A percentile compares a stretch with the other conserved stretches of the same genome.
phyloP scores from a whole-genome alignment of 2,329 filamentous ascomycete genomes.

The Diatrype stigma region DNA sequence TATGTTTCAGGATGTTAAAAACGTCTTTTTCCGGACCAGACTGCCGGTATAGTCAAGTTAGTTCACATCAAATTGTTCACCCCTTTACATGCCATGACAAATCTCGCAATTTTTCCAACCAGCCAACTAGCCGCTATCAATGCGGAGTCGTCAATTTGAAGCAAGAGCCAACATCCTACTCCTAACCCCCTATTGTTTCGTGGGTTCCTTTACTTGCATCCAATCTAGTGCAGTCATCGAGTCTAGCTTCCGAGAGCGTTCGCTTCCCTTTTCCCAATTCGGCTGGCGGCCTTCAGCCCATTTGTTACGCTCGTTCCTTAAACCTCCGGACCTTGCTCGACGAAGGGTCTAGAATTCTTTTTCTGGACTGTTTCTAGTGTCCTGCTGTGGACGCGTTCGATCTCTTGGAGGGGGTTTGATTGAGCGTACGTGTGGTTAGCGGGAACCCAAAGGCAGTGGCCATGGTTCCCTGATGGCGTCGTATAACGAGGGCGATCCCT shows the following conservation, averaged over 20 bases:
- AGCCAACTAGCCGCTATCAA: background rate
- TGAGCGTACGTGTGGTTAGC: slow-evolving; percentile 2
- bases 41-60: background rate
- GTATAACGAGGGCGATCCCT: slow-evolving; percentile 10
- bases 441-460: slow-evolving; percentile 4
- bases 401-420: slow-evolving; percentile 6
- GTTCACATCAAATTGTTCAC: background rate
- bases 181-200: slow-evolving; percentile 18
- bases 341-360: slow-evolving; percentile 5
- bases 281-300: slow-evolving; percentile 19
- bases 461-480: slow-evolving; percentile 5
- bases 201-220: slow-evolving; percentile 18
- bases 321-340: slow-evolving; percentile 6
- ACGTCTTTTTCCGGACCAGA: background rate
- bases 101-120: background rate
- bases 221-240: slow-evolving; percentile 14
- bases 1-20: background rate
- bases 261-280: slow-evolving; percentile 38
- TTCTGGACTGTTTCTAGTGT: slow-evolving; percentile 10
- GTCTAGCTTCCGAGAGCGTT: slow-evolving; percentile 30
- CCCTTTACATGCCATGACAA: background rate
- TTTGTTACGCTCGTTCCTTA: slow-evolving; percentile 13
- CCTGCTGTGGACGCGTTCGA: slow-evolving; percentile 11
- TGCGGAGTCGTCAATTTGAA: slow-evolving; percentile 2
- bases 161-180: slow-evolving; percentile 1